Percentiles rank a stretch among this genome's conserved stretches.
Evolutionary conservation across 768 basidiomycete genomes (phyloP).

Genomic region (Tubosaeta sp.): DNA sequence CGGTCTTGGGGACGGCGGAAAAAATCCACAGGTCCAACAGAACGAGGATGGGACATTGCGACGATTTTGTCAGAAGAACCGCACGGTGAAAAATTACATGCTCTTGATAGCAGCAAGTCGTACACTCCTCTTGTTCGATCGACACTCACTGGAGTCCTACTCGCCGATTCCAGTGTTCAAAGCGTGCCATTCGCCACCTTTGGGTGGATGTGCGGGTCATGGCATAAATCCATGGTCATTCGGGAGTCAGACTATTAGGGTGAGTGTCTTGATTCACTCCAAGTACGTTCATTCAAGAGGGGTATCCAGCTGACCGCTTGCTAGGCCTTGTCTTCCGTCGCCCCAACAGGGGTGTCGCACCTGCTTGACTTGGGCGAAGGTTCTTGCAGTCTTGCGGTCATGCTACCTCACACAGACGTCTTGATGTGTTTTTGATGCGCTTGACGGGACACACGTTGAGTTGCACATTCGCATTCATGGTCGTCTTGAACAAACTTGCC

Average conservation of each 20-base stretch:
- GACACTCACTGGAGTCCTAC: conserved; percentile 23
- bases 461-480: conserved; percentile 14
- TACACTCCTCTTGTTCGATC: conserved; percentile 19
- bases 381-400: conserved; percentile 14
- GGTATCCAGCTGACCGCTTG: conserved; percentile 12
- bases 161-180: conserved; percentile 10
- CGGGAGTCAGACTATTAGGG: conserved; percentile 14
- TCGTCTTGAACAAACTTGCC: conserved; percentile 32
- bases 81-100: conserved; percentile 27
- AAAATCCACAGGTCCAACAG: conserved; percentile 1
- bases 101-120: conserved; percentile 21
- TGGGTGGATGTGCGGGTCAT: conserved; percentile 1
- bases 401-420: conserved; percentile 27
- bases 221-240: background rate
- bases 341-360: background rate
- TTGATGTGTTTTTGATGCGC: conserved; percentile 19
- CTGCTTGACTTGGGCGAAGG: background rate
- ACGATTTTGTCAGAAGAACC: conserved; percentile 7
- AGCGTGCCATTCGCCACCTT: conserved; percentile 12
- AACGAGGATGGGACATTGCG: conserved; percentile 2
- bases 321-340: background rate
- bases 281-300: conserved; percentile 21
- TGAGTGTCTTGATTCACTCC: conserved; percentile 33
- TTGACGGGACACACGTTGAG: conserved; percentile 29
- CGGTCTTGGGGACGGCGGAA: background rate